Evolutionary conservation across 1,284 basidiomycete genomes (phyloP).

Genomic region (Ganoderma lingzhi): DNA sequence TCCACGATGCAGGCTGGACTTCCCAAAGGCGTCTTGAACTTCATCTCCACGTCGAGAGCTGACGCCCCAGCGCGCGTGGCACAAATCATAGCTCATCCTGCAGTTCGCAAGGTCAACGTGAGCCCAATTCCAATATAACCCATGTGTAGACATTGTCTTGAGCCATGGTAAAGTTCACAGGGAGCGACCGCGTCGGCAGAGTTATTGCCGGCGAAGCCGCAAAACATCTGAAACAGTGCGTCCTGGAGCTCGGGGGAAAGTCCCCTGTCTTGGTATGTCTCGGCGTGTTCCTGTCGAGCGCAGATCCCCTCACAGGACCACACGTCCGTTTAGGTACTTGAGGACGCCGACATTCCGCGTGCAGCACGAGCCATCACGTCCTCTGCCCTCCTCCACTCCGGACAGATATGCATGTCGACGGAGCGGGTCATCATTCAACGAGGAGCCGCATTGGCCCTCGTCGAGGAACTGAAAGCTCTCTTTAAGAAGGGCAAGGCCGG

Average conservation of each 20-base stretch:
- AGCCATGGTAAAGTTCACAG: conserved; percentile 27
- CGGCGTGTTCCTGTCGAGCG: no score
- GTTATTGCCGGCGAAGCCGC: conserved; percentile 32
- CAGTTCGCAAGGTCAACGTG: conserved; percentile 39
- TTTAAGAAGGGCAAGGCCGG: conserved; percentile 50
- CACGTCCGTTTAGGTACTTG: conserved; percentile 52
- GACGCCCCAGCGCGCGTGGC: conserved; percentile 33
- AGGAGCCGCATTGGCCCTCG: conserved; percentile 33
- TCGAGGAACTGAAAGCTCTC: conserved; percentile 42
- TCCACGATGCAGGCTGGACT: conserved; percentile 34
- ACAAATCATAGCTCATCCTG: conserved; percentile 39
- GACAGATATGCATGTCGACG: conserved; percentile 78
- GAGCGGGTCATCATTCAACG: conserved; percentile 71
- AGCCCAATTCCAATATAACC: neutral
- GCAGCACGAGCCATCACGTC: conserved; percentile 65
- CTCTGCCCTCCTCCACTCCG: conserved; percentile 67
- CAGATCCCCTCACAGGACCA: neutral
- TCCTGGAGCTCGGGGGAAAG: conserved; percentile 50
- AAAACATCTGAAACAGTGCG: conserved; percentile 34
- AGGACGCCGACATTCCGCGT: conserved; percentile 68
- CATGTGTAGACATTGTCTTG: neutral
- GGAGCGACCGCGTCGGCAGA: conserved; percentile 32
- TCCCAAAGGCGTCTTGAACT: conserved; percentile 39
- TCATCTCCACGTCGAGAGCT: conserved; percentile 33
- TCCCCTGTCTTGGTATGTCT: conserved; percentile 68